Percentiles rank a stretch among this genome's conserved stretches.
Evolutionary conservation across 2,329 filamentous ascomycete genomes (phyloP).

Genomic region (Metarhizium robertsii): DNA sequence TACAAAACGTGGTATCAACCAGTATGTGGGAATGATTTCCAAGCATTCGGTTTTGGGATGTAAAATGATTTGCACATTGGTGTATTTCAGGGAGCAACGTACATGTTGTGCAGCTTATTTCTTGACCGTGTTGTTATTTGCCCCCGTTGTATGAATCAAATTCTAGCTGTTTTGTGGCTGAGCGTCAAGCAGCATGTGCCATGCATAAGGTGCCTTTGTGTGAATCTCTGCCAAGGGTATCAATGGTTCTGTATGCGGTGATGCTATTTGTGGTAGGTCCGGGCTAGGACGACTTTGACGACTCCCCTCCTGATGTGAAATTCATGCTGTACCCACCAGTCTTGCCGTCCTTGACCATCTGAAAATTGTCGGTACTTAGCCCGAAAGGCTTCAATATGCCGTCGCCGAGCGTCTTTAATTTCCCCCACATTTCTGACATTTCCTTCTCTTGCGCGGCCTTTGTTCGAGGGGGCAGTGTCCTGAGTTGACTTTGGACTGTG

Average conservation of each 20-base stretch:
- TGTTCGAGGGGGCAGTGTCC: conserved; percentile 55
- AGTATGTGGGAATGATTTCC: background rate
- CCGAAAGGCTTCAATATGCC: conserved; percentile 90
- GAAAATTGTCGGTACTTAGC: conserved; percentile 86
- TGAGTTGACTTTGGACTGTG: conserved; percentile 58
- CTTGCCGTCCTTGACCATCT: conserved; percentile 84
- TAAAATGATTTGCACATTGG: background rate
- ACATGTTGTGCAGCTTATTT: too few relatives aligned
- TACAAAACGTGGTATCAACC: conserved; percentile 76
- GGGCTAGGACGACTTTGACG: conserved; percentile 5
- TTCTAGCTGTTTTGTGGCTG: background rate
- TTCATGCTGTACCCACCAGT: conserved; percentile 93
- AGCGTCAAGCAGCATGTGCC: background rate
- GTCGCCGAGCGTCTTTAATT: conserved; percentile 87
- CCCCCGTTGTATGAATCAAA: background rate
- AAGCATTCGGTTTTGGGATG: background rate
- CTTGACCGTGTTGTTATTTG: too few relatives aligned
- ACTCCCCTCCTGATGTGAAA: conserved; percentile 43
- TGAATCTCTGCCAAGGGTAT: background rate
- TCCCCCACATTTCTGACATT: conserved; percentile 95
- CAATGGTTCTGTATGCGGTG: background rate
- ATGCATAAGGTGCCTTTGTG: background rate
- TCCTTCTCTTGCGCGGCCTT: conserved; percentile 78
- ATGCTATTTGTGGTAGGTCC: background rate
- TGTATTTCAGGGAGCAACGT: too few relatives aligned